Percentiles rank a stretch among this genome's conserved stretches.
Conservation (phyloP, 176 grass and related monocot species). For the Paspalum vaginatum region DNA sequence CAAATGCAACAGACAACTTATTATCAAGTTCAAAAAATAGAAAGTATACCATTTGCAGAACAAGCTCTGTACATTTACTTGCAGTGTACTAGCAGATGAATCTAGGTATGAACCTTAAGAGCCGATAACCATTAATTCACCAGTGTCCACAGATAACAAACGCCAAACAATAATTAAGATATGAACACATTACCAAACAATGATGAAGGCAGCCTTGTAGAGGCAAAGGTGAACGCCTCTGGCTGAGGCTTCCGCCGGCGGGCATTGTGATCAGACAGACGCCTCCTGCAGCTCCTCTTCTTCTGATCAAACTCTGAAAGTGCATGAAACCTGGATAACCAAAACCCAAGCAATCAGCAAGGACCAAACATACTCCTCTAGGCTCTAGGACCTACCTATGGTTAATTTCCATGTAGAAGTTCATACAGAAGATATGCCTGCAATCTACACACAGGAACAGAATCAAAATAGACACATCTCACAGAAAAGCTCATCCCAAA, state of each 20-base stretch:
- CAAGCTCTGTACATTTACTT: neutral
- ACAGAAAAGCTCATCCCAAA: conserved; percentile 28
- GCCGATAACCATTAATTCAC: neutral
- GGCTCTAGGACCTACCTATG: neutral
- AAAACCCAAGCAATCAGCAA: conserved; percentile 40
- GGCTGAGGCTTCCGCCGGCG: conserved; percentile 71
- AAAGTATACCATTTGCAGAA: neutral
- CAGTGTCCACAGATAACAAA: neutral
- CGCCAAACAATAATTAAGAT: neutral
- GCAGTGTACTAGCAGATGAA: neutral
- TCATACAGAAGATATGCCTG: conserved; percentile 10
- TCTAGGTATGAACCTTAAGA: neutral
- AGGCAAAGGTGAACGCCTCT: conserved; percentile 50
- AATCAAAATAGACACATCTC: conserved; percentile 15
- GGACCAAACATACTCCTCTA: conserved; percentile 5
- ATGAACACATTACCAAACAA: conserved; percentile 54
- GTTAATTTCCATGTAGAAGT: conserved; percentile 21
- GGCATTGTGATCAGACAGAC: conserved; percentile 80
- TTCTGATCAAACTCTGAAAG: conserved; percentile 81
- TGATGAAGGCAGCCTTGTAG: conserved; percentile 50
- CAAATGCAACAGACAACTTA: neutral
- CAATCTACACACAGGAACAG: conserved; percentile 32
- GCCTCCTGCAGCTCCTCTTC: conserved; percentile 82
- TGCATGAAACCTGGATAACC: conserved; percentile 69
- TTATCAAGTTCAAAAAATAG: conserved; percentile 1